A percentile compares a stretch with the other conserved stretches of the same genome.
Conservation (phyloP, 257 asterid species). For the Capsicum baccatum region DNA sequence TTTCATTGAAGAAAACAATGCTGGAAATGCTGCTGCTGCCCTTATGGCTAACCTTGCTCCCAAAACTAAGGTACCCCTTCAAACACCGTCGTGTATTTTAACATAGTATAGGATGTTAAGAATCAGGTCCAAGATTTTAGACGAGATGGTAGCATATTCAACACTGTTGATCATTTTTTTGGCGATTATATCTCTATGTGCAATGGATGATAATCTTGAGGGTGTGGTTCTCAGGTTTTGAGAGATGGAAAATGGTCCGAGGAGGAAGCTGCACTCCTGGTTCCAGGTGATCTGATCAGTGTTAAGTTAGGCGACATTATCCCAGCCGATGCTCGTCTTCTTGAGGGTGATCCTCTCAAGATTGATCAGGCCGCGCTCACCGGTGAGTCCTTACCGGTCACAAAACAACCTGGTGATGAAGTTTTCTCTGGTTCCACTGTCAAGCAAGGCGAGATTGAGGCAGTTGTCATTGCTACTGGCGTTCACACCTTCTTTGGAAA, state of each 20-base stretch:
- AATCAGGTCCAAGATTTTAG: background rate
- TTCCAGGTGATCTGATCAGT: constrained; percentile 81
- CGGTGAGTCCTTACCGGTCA: constrained; percentile 79
- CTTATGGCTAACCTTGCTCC: constrained; percentile 79
- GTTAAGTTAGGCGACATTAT: constrained; percentile 80
- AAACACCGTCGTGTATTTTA: background rate
- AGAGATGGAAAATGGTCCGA: constrained; percentile 81
- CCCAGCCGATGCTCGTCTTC: constrained; percentile 85
- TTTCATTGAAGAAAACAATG: constrained; percentile 75
- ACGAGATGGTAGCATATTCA: background rate
- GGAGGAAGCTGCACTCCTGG: constrained; percentile 77
- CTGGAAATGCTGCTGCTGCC: constrained; percentile 81
- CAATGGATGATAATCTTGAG: constrained; percentile 5
- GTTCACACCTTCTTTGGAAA: constrained; percentile 84
- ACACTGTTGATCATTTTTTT: background rate
- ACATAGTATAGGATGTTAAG: background rate
- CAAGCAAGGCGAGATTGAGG: constrained; percentile 89
- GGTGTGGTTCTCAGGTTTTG: constrained; percentile 45
- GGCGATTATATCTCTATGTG: background rate
- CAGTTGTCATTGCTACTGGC: constrained; percentile 84
- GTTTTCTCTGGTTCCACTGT: constrained; percentile 91
- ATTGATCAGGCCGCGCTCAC: constrained; percentile 88
- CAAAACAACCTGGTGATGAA: constrained; percentile 59
- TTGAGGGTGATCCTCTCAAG: constrained; percentile 82
- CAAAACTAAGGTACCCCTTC: constrained; percentile 53